phyloP scores from a whole-genome alignment of 148 eudicot species.

The Vaccinium darrowii region DNA sequence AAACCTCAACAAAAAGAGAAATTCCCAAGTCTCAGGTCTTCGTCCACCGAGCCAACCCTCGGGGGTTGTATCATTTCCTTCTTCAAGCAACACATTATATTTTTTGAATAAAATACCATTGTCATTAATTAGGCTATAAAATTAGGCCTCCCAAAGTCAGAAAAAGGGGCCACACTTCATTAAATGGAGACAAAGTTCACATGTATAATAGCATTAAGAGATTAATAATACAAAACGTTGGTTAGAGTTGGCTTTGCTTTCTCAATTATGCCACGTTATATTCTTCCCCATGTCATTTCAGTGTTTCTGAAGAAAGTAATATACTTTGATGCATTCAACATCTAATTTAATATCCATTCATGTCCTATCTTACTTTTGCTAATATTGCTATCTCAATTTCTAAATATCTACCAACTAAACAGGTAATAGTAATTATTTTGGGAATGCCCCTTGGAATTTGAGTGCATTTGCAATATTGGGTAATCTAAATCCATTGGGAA shows the following conservation, averaged over 20 bases:
- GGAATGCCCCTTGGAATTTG: too few relatives aligned
- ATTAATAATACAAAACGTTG: neutral
- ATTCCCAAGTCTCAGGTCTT: too few relatives aligned
- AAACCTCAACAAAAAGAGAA: too few relatives aligned
- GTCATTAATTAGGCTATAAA: neutral
- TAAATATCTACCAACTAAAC: too few relatives aligned
- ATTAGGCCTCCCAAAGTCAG: neutral
- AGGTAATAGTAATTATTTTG: too few relatives aligned
- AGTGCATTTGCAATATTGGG: too few relatives aligned
- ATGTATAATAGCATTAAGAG: neutral
- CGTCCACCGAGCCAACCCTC: too few relatives aligned
- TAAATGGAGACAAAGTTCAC: constrained; percentile 12
- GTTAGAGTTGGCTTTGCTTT: neutral
- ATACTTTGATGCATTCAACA: neutral
- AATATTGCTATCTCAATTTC: too few relatives aligned
- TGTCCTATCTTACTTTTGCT: neutral
- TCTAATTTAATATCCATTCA: neutral
- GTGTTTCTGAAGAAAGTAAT: neutral
- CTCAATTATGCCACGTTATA: neutral
- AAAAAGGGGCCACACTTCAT: constrained; percentile 7
- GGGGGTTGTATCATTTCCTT: neutral
- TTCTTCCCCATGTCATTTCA: constrained; percentile 3
- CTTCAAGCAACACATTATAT: neutral
- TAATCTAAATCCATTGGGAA: too few relatives aligned
- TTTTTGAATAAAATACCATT: neutral